Conservation (phyloP, 2,329 filamentous ascomycete species). For the Cladophialophora psammophila region DNA sequence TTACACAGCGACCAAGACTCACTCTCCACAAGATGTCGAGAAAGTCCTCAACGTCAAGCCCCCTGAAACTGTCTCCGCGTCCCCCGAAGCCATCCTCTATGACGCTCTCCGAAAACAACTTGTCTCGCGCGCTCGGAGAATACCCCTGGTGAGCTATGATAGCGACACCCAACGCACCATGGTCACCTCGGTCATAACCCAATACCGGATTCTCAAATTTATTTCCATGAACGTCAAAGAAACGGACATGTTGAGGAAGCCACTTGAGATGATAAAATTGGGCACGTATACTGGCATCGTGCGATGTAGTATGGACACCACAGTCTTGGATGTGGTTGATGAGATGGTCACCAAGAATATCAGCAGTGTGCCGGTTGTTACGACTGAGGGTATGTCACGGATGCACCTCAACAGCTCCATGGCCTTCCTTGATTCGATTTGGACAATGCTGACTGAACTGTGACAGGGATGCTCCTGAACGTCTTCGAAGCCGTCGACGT, state of each 20-base stretch:
- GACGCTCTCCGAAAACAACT: conserved; percentile 96
- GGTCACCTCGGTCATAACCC: conserved; percentile 95
- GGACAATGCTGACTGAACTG: neutral
- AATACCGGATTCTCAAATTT: conserved; percentile 98
- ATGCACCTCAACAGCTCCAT: neutral
- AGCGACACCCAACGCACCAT: conserved; percentile 92
- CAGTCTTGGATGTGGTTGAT: conserved; percentile 93
- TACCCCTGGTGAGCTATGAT: conserved; percentile 91
- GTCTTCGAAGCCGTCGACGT: conserved; percentile 98
- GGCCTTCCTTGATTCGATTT: neutral
- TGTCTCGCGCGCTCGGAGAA: conserved; percentile 87
- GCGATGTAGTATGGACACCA: conserved; percentile 85
- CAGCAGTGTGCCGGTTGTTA: conserved; percentile 91
- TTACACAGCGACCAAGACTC: neutral
- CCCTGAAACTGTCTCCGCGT: conserved; percentile 94
- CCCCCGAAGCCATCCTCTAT: conserved; percentile 88
- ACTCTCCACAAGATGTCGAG: conserved; percentile 76
- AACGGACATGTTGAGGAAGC: conserved; percentile 87
- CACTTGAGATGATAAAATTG: conserved; percentile 80
- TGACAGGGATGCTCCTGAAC: conserved; percentile 76
- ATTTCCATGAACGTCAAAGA: conserved; percentile 94
- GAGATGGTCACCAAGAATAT: conserved; percentile 92
- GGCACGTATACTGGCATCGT: conserved; percentile 83
- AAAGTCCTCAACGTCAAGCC: conserved; percentile 88
- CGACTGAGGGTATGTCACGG: conserved; percentile 67